Conservation (phyloP, 768 basidiomycete species). For the Tricholoma sp. region DNA sequence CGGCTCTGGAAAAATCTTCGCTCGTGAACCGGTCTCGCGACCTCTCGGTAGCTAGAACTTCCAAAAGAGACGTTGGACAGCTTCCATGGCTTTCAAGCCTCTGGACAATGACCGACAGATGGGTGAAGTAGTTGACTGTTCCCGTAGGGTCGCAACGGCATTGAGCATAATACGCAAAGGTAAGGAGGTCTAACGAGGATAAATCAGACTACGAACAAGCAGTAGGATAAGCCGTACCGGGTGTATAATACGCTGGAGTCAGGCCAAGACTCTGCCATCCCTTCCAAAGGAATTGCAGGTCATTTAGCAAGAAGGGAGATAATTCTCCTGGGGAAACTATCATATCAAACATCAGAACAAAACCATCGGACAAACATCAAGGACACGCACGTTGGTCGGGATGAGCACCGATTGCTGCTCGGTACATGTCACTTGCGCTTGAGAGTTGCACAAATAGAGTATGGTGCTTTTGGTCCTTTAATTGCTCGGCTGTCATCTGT, state of each 20-base stretch:
- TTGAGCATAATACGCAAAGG: constrained; percentile 78
- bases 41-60: constrained; percentile 55
- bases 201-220: constrained; percentile 1
- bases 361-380: neutral
- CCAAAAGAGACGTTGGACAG: constrained; percentile 46
- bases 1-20: constrained; percentile 48
- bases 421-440: constrained; percentile 64
- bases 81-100: constrained; percentile 43
- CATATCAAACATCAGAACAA: constrained; percentile 2
- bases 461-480: constrained; percentile 39
- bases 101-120: constrained; percentile 46
- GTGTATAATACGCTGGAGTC: constrained; percentile 59
- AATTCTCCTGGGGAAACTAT: constrained; percentile 53
- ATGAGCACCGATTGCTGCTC: constrained; percentile 69
- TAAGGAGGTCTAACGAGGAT: constrained; percentile 52
- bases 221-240: constrained; percentile 39
- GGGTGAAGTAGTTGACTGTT: constrained; percentile 61
- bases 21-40: constrained; percentile 58
- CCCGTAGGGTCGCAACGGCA: constrained; percentile 71
- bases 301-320: constrained; percentile 32
- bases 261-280: constrained; percentile 53
- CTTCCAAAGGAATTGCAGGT: constrained; percentile 33
- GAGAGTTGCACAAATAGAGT: constrained; percentile 48
- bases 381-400: constrained; percentile 61
- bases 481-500: constrained; percentile 3